Evolutionary conservation across 2,329 filamentous ascomycete genomes (phyloP), one percentile per base, ranked within the genome.

Genomic region (Curvularia sp.): DNA sequence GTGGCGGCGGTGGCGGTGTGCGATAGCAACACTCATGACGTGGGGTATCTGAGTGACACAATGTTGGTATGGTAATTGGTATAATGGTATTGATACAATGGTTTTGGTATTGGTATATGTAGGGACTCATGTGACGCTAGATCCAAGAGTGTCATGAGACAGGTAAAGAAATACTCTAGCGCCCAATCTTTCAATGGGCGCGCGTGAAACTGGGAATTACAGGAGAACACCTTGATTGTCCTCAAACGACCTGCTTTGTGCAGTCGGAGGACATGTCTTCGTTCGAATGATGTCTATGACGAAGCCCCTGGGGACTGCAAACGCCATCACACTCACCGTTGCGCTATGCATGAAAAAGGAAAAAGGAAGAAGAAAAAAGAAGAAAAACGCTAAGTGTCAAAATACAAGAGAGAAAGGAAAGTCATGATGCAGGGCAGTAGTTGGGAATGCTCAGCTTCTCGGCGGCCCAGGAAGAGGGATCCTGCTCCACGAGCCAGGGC

Each of bases 401-500:
- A 64, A 57, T 49, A 49, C 49, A 49, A 49, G 36, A 55, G 47
- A 53, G 49, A 59, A 42, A 39, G 38, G 54, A 61, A 55, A 49
- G 38, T 30, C 41, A 32, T 54, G 15, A 36, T 46, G 18, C 23
- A 49, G 21, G 34, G 41, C 45, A 13, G 43, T 56, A n/a, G 30
- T 9, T 21, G 25, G 25, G n/a, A 56, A 43, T 39, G 27, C 49
- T 64, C 50, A 67, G 18, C 38, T 25, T 36, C 43, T 51, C 10
- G 70, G 65, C 42, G 65, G 67, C 15, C 61, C 55, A 1, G 76
- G 75, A 6, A 68, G 38, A 2, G 49, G 39, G n/a, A 77, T 71
- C 38, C 68, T 72, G 36, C 67, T 65, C 76, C 76, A 78, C 30
- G 71, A 68, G 23, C 68, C 65, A 39, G 72, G 54, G 21, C 71